phyloP scores from a whole-genome alignment of 2,329 filamentous ascomycete genomes.

The Beauveria rudraprayagi region DNA sequence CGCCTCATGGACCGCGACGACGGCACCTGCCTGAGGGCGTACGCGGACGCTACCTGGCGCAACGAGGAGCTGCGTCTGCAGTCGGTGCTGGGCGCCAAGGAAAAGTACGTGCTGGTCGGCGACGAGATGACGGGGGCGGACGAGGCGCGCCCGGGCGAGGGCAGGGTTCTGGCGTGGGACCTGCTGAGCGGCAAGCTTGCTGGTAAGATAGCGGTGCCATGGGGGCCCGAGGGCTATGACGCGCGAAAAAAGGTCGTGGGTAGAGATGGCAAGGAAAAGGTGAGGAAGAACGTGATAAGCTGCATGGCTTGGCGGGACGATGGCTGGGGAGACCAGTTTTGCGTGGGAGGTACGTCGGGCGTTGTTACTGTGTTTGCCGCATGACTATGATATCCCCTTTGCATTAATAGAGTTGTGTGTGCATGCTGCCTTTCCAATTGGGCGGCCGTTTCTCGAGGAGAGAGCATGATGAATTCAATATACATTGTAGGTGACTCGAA shows the following conservation, averaged over 20 bases:
- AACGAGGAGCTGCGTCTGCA: constrained; percentile 70
- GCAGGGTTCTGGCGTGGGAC: constrained; percentile 74
- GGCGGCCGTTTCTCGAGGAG: background rate
- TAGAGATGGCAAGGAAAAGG: constrained; percentile 52
- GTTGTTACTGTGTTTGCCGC: constrained; percentile 55
- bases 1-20: constrained; percentile 72
- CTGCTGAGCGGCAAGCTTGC: constrained; percentile 63
- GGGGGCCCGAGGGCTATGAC: constrained; percentile 44
- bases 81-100: constrained; percentile 64
- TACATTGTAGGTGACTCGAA: background rate
- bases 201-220: constrained; percentile 52
- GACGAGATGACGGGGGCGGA: constrained; percentile 51
- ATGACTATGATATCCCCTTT: constrained; percentile 12
- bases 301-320: constrained; percentile 55
- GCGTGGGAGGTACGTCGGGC: constrained; percentile 56
- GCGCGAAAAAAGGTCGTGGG: constrained; percentile 46
- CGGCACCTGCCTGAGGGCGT: constrained; percentile 66
- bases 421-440: background rate
- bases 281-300: constrained; percentile 51
- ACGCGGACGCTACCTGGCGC: constrained; percentile 46
- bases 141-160: constrained; percentile 34
- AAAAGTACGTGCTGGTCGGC: constrained; percentile 71
- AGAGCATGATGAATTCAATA: constrained; percentile 20
- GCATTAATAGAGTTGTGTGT: background rate
- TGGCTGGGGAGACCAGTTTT: constrained; percentile 57